Evolutionary conservation across 2,329 filamentous ascomycete genomes (phyloP).

Genomic region (Tolypocladium tropicale): DNA sequence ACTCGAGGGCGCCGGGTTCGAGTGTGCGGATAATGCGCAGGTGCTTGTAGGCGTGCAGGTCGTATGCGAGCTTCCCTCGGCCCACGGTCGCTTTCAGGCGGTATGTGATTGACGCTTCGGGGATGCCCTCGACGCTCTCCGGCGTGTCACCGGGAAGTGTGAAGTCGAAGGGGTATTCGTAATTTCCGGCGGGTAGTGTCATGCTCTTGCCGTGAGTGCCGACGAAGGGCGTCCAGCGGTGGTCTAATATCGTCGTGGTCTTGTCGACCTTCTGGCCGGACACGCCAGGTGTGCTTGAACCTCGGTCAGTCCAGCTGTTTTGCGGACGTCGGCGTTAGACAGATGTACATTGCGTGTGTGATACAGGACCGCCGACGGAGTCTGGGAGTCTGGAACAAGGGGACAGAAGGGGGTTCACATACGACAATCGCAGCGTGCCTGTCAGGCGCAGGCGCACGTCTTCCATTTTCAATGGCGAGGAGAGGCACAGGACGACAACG

Average conservation of each 20-base stretch:
- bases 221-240: conserved; percentile 60
- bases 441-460: conserved; percentile 63
- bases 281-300: conserved; percentile 45
- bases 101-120: conserved; percentile 81
- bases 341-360: not conserved
- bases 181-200: conserved; percentile 61
- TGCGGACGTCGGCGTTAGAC: conserved; percentile 4
- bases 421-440: conserved; percentile 57
- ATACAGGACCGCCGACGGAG: not conserved
- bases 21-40: conserved; percentile 69
- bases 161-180: conserved; percentile 73
- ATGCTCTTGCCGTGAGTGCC: conserved; percentile 44
- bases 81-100: conserved; percentile 83
- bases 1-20: conserved; percentile 64
- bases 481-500: conserved; percentile 62
- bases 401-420: conserved; percentile 24
- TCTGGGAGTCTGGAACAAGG: not conserved
- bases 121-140: conserved; percentile 85
- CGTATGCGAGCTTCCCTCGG: conserved; percentile 79
- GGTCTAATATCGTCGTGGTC: conserved; percentile 50
- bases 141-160: conserved; percentile 61
- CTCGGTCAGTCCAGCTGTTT: conserved; percentile 39
- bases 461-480: conserved; percentile 58
- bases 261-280: conserved; percentile 50
- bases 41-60: conserved; percentile 70